Percentiles rank a stretch among this genome's conserved stretches.
phyloP scores from a whole-genome alignment of 331 rosid genomes.

The Malus hybrid region DNA sequence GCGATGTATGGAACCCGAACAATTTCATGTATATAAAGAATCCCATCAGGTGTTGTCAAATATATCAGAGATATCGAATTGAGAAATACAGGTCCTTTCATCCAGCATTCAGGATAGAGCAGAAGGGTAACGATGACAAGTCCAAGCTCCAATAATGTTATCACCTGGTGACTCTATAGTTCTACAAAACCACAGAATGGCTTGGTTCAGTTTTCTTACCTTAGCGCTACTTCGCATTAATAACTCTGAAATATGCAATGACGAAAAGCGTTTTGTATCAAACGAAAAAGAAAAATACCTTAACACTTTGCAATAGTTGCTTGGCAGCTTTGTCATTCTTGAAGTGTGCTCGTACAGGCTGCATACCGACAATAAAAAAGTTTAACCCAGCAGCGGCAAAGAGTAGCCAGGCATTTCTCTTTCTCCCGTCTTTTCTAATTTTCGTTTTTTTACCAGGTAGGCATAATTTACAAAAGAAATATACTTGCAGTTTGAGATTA shows the following conservation, averaged over 20 bases:
- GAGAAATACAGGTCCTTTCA: not conserved
- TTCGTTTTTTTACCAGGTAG: too few species aligned
- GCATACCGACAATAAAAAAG: conserved; percentile 14
- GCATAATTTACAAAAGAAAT: too few species aligned
- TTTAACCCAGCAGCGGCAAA: not conserved
- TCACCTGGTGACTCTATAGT: conserved; percentile 50
- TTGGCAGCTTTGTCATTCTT: conserved; percentile 59
- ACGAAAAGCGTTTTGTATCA: not conserved
- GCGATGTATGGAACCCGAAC: not conserved
- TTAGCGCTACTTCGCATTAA: not conserved
- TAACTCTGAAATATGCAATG: not conserved
- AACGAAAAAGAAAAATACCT: conserved; percentile 36
- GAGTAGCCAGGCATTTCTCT: too few species aligned
- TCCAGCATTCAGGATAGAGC: not conserved
- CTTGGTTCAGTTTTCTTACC: not conserved
- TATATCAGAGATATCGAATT: not conserved
- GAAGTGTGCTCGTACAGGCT: conserved; percentile 88
- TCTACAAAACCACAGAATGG: conserved; percentile 26
- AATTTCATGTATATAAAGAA: not conserved
- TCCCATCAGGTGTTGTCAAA: not conserved
- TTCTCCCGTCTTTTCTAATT: too few species aligned
- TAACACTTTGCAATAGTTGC: conserved; percentile 63
- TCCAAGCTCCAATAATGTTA: not conserved
- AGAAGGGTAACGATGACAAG: not conserved
- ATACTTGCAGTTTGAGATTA: too few species aligned